phyloP scores from a whole-genome alignment of 1,284 basidiomycete genomes.

The Sporisorium graminicola region DNA sequence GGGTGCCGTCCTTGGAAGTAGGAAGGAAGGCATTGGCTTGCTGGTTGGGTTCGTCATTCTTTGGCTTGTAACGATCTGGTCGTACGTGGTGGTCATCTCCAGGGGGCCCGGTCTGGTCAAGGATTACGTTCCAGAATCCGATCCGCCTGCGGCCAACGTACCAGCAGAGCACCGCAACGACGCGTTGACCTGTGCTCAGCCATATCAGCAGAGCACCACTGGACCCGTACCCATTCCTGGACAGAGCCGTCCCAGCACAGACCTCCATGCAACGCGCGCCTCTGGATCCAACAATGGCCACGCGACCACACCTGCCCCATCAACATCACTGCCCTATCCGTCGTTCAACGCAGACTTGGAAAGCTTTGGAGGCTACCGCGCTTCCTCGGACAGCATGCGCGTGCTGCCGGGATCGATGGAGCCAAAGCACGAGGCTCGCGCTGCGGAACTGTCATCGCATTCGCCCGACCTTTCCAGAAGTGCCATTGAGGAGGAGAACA shows the following conservation, averaged over 20 bases:
- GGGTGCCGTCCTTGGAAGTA: conserved; percentile 33
- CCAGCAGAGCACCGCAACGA: conserved; percentile 2
- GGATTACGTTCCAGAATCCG: conserved; percentile 49
- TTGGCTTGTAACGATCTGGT: conserved; percentile 63
- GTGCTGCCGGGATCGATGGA: conserved; percentile 47
- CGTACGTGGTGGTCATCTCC: conserved; percentile 55
- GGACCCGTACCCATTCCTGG: conserved; percentile 26
- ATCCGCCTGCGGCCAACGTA: conserved; percentile 10
- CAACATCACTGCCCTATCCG: conserved; percentile 25
- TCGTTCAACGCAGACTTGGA: conserved; percentile 40
- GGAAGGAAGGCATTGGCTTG: conserved; percentile 52
- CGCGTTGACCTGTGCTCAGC: not conserved
- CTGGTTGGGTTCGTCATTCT: conserved; percentile 57
- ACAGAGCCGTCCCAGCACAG: not conserved
- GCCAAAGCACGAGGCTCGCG: conserved; percentile 13
- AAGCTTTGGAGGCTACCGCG: conserved; percentile 30
- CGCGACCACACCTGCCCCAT: not conserved
- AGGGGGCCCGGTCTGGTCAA: conserved; percentile 60
- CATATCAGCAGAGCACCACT: conserved; percentile 3
- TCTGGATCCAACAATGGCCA: not conserved
- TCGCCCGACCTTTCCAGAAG: conserved; percentile 10
- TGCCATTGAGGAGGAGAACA: conserved; percentile 13
- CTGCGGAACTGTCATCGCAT: conserved; percentile 11
- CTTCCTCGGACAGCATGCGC: conserved; percentile 47
- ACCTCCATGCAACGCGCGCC: not conserved